Conservation (phyloP, 148 eudicot species). For the Dysphania ambrosioides region DNA sequence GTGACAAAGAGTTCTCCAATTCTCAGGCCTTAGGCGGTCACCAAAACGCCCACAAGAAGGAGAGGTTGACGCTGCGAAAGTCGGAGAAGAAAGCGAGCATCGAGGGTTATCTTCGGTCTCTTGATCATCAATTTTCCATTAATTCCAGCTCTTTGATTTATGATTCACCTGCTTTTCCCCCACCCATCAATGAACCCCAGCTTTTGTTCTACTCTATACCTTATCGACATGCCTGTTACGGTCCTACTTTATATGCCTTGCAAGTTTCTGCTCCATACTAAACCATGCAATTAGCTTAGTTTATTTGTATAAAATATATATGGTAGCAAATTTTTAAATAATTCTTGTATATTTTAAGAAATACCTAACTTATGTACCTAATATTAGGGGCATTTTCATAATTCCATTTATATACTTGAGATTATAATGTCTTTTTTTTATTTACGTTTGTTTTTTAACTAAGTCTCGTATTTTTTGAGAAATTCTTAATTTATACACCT, state of each 20-base stretch:
- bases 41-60: slow-evolving; percentile 28
- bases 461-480: too few relatives aligned
- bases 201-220: background rate
- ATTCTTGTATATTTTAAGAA: too few relatives aligned
- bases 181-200: background rate
- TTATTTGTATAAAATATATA: background rate
- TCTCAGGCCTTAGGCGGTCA: slow-evolving; percentile 34
- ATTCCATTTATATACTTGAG: too few relatives aligned
- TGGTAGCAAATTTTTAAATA: background rate
- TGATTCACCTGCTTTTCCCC: too few relatives aligned
- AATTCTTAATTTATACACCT: too few relatives aligned
- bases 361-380: too few relatives aligned
- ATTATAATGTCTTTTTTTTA: too few relatives aligned
- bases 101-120: slow-evolving; percentile 20
- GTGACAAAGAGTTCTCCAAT: slow-evolving; percentile 26
- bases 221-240: slow-evolving; percentile 2
- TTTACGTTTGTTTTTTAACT: too few relatives aligned
- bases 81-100: slow-evolving; percentile 21
- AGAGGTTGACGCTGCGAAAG: slow-evolving; percentile 22
- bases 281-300: too few relatives aligned
- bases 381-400: too few relatives aligned
- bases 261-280: slow-evolving; percentile 19
- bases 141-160: background rate
- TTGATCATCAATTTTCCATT: slow-evolving; percentile 3
- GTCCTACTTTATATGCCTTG: slow-evolving; percentile 13